Base-by-base conservation (phyloP, 306 rosid genomes). In the Lablab purpureus region DNA sequence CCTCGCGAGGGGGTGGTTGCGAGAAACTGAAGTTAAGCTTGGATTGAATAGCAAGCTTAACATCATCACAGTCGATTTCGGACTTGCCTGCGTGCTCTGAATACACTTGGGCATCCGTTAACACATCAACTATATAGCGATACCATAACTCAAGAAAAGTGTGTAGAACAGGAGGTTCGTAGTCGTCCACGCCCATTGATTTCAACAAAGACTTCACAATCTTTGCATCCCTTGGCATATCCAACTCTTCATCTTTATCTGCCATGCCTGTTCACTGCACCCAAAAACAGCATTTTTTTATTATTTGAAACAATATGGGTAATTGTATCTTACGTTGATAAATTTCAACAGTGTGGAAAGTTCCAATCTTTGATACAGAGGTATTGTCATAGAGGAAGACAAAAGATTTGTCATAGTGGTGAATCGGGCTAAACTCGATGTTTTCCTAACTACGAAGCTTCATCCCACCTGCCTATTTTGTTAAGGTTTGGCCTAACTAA, bases 1-100 rank as follows among this genome's bases (percentile, higher is more conserved):
- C 99, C 98, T 95, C 99, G n/a, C 99, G 84, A 21, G 98, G 98
- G 28, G 99, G 97, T 58, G 99, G 97, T 52, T 93, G 99, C 0
- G 96, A 91, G 89, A 95, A 95, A 87, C 93, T 93, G 82, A 88
- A 91, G 79, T 93, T 91, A 64, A 90, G 94, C 85, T 95, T 91
- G 30, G 98, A 86, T 72, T 95, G 99, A 87, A 91, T 90, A 10
- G 99, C 96, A 75, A 93, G 98, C 90, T 93, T 93, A 84, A 90
- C 85, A 83, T 91, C 99, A 65, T 95, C 98, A 25, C 89, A 87
- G 81, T 95, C 99, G 4, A 95, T 87, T 5, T 95, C 86, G 25
- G 90, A 71, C 86, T 93, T 95, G 71, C 85, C 80, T 0, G 98
- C 98, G 55, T 95, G 99, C 87, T 95, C 98, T 0, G 99, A 95